Base-by-base conservation (phyloP, 2,329 filamentous ascomycete genomes). In the Nemania serpens region DNA sequence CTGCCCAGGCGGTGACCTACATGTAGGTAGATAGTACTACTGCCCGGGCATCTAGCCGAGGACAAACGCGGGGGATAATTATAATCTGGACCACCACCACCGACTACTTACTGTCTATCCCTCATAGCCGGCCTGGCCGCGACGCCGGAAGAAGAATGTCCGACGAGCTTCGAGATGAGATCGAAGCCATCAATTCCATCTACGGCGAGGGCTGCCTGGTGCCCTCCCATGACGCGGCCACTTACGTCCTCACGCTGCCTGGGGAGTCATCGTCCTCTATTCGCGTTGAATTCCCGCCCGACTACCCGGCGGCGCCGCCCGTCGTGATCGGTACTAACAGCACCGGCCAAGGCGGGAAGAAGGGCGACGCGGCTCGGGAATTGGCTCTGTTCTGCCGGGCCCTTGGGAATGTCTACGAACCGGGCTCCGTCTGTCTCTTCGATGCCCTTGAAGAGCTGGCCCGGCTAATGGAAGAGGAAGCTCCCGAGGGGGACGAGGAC, bases 171-270 rank as follows among this genome's bases (percentile, higher is more conserved):
- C 74, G 77, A 50, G 91, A 95, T 76, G 91, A 95, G 73, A 78
- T 93, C 33, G 89, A 89, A 71, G 91, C 89, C 64, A 89, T 95
- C 71, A 95, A 94, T 75, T 91, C 91, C 56, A 95, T 95, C 66
- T 95, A 93, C 76, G 88, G 87, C 65, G 82, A 87, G 49, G 80
- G 79, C n/a, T 89, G 88, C 11, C 79, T 93, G 58, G 59, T 75
- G 53, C 71, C 67, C 64, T 69, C 79, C 45, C 11, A n/a, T 10
- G 70, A 77, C 60, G 74, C 25, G 25, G 68, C 77, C 69, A 67
- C 83, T 67, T 87, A 88, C 75, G 75, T 88, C 55, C 82, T 97
- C 51, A 83, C 82, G 52, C 82, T 94, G 2, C 91, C 91, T 0
- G 82, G 84, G 53, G 75, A 80, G 43, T 82, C 77, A 43, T 82